Evolutionary conservation across 148 eudicot genomes (phyloP).

Genomic region (Rhododendron simsii): DNA sequence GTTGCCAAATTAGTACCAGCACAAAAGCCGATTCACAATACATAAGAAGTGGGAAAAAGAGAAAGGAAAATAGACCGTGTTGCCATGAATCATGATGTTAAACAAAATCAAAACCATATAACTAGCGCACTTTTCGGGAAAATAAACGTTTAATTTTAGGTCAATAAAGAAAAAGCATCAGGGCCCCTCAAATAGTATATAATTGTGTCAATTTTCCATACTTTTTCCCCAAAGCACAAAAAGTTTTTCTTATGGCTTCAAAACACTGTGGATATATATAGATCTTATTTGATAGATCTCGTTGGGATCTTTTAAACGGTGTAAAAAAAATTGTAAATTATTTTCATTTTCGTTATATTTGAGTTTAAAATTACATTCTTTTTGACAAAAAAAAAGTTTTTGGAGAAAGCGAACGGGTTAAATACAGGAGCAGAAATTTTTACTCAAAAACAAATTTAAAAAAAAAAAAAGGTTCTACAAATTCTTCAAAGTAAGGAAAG

Average conservation of each 20-base stretch:
- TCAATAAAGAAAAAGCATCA: not conserved
- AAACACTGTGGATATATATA: not conserved
- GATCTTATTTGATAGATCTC: no score
- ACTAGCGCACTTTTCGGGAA: not conserved
- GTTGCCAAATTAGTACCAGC: not conserved
- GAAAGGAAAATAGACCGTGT: not conserved
- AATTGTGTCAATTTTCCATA: not conserved
- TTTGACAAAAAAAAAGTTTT: no score
- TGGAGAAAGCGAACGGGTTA: no score
- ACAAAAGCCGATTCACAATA: not conserved
- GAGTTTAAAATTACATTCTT: no score
- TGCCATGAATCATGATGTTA: not conserved
- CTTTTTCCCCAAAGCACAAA: not conserved
- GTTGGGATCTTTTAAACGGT: no score
- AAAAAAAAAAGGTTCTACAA: not conserved
- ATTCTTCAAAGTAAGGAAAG: not conserved
- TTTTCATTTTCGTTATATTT: no score
- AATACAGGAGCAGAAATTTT: not conserved
- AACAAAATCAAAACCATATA: not conserved
- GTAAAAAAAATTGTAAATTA: no score
- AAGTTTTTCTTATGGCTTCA: not conserved
- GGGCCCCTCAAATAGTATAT: not conserved
- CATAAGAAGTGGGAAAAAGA: not conserved
- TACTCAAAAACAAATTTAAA: not conserved
- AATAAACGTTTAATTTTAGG: not conserved